Conservation (phyloP, 306 rosid species). For the Cicer cuneatum region DNA sequence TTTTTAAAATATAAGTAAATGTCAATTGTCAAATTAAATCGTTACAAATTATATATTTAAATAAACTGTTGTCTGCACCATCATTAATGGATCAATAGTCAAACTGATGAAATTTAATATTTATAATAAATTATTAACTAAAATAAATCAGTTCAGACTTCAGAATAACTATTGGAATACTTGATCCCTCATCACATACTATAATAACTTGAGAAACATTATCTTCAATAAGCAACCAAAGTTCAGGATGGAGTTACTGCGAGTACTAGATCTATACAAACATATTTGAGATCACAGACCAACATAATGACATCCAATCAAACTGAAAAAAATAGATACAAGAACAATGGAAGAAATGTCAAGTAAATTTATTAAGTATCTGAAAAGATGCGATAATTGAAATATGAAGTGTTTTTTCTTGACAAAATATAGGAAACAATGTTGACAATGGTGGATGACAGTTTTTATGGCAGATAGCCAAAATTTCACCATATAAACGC, state of each 20-base stretch:
- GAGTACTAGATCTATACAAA: background rate
- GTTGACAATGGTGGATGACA: background rate
- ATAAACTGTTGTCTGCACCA: too few relatives aligned
- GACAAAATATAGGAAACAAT: background rate
- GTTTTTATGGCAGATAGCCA: background rate
- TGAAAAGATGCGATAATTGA: background rate
- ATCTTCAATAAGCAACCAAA: background rate
- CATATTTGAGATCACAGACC: background rate
- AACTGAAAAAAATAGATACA: too few relatives aligned
- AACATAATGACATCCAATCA: background rate
- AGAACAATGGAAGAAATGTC: background rate
- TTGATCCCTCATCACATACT: background rate
- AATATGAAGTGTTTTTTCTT: background rate
- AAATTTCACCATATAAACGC: background rate
- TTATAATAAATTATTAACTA: too few relatives aligned
- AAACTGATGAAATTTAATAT: too few relatives aligned
- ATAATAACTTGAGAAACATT: background rate
- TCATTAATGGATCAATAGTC: too few relatives aligned
- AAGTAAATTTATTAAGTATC: background rate
- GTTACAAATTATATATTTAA: too few relatives aligned
- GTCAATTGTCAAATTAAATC: too few relatives aligned
- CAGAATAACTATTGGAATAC: too few relatives aligned
- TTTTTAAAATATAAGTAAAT: too few relatives aligned
- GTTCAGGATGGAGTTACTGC: background rate
- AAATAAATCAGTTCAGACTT: too few relatives aligned